Percentiles rank a stretch among this genome's conserved stretches.
phyloP scores from a whole-genome alignment of 805 yeast species.

The Sungouiella thailandica region DNA sequence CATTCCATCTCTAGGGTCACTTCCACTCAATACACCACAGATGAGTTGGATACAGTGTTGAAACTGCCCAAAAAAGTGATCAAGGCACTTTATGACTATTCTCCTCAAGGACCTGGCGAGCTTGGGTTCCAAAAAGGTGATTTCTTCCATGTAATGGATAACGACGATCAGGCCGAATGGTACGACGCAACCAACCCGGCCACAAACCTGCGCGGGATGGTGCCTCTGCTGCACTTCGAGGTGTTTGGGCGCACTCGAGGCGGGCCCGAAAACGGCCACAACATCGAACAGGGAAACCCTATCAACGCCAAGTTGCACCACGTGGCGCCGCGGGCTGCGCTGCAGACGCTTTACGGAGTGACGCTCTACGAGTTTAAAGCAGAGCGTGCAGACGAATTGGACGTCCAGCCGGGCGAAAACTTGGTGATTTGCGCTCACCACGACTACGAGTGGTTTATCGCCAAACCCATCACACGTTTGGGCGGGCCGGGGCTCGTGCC shows the following conservation, averaged over 20 bases:
- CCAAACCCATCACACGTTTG: conserved; percentile 88
- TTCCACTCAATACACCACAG: conserved; percentile 13
- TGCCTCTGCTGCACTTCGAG: conserved; percentile 81
- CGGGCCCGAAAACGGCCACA: conserved; percentile 15
- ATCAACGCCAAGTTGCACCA: conserved; percentile 17
- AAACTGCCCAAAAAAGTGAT: conserved; percentile 77
- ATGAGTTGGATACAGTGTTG: conserved; percentile 18
- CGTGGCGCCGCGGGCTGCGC: conserved; percentile 17
- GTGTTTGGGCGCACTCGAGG: conserved; percentile 57
- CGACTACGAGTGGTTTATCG: conserved; percentile 95
- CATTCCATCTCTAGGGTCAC: conserved; percentile 28
- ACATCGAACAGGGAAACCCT: conserved; percentile 14
- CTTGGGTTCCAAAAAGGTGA: conserved; percentile 77
- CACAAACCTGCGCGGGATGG: conserved; percentile 73
- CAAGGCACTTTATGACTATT: conserved; percentile 72
- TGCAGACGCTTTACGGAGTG: conserved; percentile 68
- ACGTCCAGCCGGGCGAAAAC: conserved; percentile 80
- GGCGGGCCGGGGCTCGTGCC: conserved; percentile 99
- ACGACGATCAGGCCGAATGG: conserved; percentile 44
- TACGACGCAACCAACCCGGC: conserved; percentile 87
- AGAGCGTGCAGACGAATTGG: conserved; percentile 77
- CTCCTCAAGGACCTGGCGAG: conserved; percentile 77
- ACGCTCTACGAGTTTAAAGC: conserved; percentile 85
- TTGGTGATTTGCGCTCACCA: conserved; percentile 94
- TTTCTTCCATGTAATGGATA: conserved; percentile 66